Base-by-base conservation (phyloP, 164 flowering plant species). In the Tetrastigma voinierianum region DNA sequence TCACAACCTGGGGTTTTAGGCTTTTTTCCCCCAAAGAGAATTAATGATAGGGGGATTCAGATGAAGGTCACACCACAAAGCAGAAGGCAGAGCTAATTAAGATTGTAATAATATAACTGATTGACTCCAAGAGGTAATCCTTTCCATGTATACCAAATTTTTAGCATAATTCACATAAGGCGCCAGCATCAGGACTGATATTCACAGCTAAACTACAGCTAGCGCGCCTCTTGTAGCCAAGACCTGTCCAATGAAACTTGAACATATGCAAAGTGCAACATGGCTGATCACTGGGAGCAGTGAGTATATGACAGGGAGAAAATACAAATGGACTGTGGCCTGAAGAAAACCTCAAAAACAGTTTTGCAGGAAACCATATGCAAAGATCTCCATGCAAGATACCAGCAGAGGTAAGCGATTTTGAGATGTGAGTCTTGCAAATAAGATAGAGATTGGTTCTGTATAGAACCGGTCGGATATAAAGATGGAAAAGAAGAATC, bases 311-410 rank as follows among this genome's bases (percentile, higher is more conserved):
- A 89, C 87, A n/a, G n/a, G n/a, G 89, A 72, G 14, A 76, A n/a
- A n/a, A 1, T 1, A 90, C 76, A 10, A 85, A 74, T n/a, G 9
- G 86, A 76, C 67, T 94, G 98, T 11, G n/a, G 96, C 85, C 71
- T 91, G 96, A 90, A 90, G 90, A n/a, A 79, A 91, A 94, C 72
- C 98, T 87, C 69, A 88, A 32, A 11, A 86, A n/a, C n/a, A 55
- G 76, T 87, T 87, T 49, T 91, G 90, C 46, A 89, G 21, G 46
- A 87, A 46, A 0, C 89, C 93, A 61, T 80, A 90, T 12, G 97
- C 96, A 72, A 90, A 86, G 20, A 91, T 4, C n/a, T 20, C 90
- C 90, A 0, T 20, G 86, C 84, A 8, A 88, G 79, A 67, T 66
- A 79, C 71, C 72, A 88, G 23, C 82, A 93, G 24, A 82, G 68